Percentiles rank a stretch among this genome's conserved stretches.
These are phyloP conservation scores for Phytophthora quininea DNA, from an alignment of 352 stramenopile genomes.

Conservation along the genomic window DNA sequence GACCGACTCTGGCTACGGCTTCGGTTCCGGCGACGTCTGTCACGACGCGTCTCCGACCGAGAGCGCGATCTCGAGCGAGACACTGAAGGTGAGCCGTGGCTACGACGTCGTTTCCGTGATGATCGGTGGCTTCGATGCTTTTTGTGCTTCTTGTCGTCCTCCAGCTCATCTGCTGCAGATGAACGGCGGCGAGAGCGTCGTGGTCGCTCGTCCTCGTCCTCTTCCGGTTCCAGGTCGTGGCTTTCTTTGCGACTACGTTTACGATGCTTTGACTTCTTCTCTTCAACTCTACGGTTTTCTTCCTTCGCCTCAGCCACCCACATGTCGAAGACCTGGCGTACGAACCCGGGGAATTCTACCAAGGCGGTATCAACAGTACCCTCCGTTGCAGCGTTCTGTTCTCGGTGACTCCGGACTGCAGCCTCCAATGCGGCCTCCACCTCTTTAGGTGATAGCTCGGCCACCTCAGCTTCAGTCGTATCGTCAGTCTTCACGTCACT, in stretches of 20 bases:
- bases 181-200: slow-evolving; percentile 39
- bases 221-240: slow-evolving; percentile 14
- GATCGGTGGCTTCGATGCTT: slow-evolving; percentile 31
- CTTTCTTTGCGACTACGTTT: slow-evolving; percentile 35
- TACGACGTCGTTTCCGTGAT: slow-evolving; percentile 31
- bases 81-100: slow-evolving; percentile 29
- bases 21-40: slow-evolving; percentile 24
- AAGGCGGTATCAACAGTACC: slow-evolving; percentile 10
- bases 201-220: slow-evolving; percentile 26
- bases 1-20: slow-evolving; percentile 34
- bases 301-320: slow-evolving; percentile 45
- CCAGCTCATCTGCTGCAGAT: slow-evolving; percentile 30
- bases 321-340: slow-evolving; percentile 53
- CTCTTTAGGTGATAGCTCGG: slow-evolving; percentile 18
- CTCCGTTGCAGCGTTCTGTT: slow-evolving; percentile 16
- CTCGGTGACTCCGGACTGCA: slow-evolving; percentile 31
- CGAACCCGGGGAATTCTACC: slow-evolving; percentile 39
- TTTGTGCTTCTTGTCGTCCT: slow-evolving; percentile 34
- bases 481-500: slow-evolving; percentile 8
- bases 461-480: not conserved
- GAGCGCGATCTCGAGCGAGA: slow-evolving; percentile 53
- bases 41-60: slow-evolving; percentile 31
- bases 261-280: slow-evolving; percentile 32
- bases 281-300: slow-evolving; percentile 26
- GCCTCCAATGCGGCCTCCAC: slow-evolving; percentile 26